Conservation (phyloP, 2,329 filamentous ascomycete species). For the Alternaria novae-zelandiae region DNA sequence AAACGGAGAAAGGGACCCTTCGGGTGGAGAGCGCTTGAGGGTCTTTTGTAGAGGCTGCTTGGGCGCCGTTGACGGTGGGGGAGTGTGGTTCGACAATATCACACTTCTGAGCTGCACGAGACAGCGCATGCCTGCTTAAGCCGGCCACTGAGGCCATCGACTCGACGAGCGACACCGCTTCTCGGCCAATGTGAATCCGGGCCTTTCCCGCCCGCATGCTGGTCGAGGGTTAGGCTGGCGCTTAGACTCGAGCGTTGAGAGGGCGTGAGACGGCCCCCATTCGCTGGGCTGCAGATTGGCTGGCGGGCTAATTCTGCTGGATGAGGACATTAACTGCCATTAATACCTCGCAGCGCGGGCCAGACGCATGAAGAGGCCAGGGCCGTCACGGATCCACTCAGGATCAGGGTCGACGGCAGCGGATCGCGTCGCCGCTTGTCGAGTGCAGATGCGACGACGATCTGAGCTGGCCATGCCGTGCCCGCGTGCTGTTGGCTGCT, state of each 20-base stretch:
- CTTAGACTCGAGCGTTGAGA: constrained; percentile 42
- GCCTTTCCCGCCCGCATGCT: constrained; percentile 36
- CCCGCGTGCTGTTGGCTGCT: constrained; percentile 15
- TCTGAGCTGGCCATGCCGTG: constrained; percentile 34
- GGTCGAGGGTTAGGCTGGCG: constrained; percentile 37
- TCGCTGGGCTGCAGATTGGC: constrained; percentile 30
- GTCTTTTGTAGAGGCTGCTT: constrained; percentile 51
- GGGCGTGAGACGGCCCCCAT: constrained; percentile 34
- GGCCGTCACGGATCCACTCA: constrained; percentile 15
- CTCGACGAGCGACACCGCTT: constrained; percentile 25
- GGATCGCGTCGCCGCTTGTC: constrained; percentile 30
- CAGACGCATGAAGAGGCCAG: constrained; percentile 24
- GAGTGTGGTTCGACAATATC: constrained; percentile 41
- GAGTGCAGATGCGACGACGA: constrained; percentile 30
- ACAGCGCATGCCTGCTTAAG: constrained; percentile 37
- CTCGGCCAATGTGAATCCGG: constrained; percentile 39
- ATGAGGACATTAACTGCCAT: constrained; percentile 39
- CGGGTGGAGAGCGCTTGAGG: constrained; percentile 51
- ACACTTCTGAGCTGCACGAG: constrained; percentile 39
- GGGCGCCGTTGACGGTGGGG: constrained; percentile 41
- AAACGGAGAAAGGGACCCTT: constrained; percentile 48
- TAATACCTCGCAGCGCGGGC: constrained; percentile 36
- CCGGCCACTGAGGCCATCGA: constrained; percentile 37
- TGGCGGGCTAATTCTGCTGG: constrained; percentile 29
- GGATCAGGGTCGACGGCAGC: constrained; percentile 26